A percentile compares a stretch with the other conserved stretches of the same genome.
These are phyloP conservation scores for Prunus armeniaca DNA, from an alignment of 306 rosid genomes.

Conservation along the genomic window DNA sequence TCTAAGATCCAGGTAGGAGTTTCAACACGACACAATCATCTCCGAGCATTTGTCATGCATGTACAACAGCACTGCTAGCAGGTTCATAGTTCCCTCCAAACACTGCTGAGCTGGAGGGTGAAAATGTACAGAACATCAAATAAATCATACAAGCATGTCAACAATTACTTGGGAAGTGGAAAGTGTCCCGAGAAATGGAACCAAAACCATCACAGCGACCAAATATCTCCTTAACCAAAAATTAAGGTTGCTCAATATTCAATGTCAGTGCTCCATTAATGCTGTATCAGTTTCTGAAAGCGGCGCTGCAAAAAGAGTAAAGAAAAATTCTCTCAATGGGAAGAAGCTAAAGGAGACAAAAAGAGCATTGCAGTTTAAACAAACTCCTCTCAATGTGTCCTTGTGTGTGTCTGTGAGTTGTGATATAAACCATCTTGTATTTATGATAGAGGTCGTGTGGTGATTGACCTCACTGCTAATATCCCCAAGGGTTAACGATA, in stretches of 20 bases:
- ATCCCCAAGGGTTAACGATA: background rate
- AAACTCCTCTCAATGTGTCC: background rate
- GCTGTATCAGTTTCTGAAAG: constrained; percentile 94
- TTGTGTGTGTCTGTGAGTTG: background rate
- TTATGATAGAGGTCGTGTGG: background rate
- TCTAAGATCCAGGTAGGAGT: constrained; percentile 25
- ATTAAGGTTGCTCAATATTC: constrained; percentile 23
- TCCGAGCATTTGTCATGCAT: constrained; percentile 24
- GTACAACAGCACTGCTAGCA: constrained; percentile 25
- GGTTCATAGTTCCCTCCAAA: constrained; percentile 28
- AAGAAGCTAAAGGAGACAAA: background rate
- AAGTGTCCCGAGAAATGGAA: constrained; percentile 33
- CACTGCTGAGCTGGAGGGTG: constrained; percentile 10
- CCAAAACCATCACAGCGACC: constrained; percentile 33
- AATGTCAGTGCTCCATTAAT: constrained; percentile 80
- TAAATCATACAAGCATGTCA: constrained; percentile 41
- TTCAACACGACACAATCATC: constrained; percentile 13
- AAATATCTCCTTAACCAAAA: constrained; percentile 9
- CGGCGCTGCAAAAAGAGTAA: constrained; percentile 69
- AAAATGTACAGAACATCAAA: constrained; percentile 32
- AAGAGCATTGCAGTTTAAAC: background rate
- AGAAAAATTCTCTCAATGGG: constrained; percentile 21
- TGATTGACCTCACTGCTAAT: background rate
- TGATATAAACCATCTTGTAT: background rate
- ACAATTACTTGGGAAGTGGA: constrained; percentile 28